A percentile compares a stretch with the other conserved stretches of the same genome.
phyloP scores from a whole-genome alignment of 2,329 filamentous ascomycete genomes.

The Fragosphaeria purpurea region DNA sequence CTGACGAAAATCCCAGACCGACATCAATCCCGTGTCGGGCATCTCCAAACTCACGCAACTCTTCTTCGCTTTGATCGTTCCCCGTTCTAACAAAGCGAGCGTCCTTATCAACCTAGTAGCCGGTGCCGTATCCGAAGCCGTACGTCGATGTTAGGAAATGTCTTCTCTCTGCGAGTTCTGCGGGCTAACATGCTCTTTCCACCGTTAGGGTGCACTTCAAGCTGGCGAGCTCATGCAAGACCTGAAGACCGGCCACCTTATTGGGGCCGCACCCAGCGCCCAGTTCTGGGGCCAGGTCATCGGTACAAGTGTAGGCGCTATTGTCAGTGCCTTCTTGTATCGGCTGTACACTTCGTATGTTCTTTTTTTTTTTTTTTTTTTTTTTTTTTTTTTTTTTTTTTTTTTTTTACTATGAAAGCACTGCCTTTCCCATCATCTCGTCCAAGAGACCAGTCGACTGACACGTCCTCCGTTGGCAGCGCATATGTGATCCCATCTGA shows the following conservation, averaged over 20 bases:
- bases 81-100: conserved; percentile 67
- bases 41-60: conserved; percentile 96
- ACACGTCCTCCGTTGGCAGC: conserved; percentile 22
- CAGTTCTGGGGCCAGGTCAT: conserved; percentile 97
- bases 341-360: conserved; percentile 64
- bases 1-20: conserved; percentile 41
- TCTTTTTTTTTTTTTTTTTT: neutral
- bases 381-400: neutral
- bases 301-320: conserved; percentile 73
- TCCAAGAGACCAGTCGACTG: neutral
- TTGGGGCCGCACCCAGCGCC: conserved; percentile 84
- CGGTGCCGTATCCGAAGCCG: conserved; percentile 55
- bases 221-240: conserved; percentile 96
- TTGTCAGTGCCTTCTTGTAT: conserved; percentile 81
- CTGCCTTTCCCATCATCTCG: too few relatives aligned
- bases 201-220: conserved; percentile 74
- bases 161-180: neutral
- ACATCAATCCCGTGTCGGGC: conserved; percentile 90
- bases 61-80: conserved; percentile 85
- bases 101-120: conserved; percentile 94
- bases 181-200: conserved; percentile 58
- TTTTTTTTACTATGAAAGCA: too few relatives aligned
- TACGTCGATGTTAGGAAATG: conserved; percentile 7
- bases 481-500: conserved; percentile 85
- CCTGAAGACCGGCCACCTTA: conserved; percentile 86